Conservation (phyloP, 2,329 filamentous ascomycete species). For the Acrodontium crateriforme region DNA sequence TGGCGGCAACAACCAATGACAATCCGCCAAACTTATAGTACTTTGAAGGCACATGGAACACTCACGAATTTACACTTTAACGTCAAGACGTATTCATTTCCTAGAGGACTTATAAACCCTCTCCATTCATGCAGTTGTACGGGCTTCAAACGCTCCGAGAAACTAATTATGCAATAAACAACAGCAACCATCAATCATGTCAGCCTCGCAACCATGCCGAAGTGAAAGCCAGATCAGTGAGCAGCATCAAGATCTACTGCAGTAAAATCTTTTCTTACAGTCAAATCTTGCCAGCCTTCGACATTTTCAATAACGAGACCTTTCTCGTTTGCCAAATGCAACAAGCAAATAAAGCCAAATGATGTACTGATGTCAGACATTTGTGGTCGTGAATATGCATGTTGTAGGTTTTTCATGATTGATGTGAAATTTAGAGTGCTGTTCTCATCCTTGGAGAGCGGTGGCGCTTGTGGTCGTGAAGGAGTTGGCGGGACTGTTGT, state of each 20-base stretch:
- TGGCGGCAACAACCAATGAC: no score
- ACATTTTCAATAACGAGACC: constrained; percentile 62
- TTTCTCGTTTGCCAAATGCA: constrained; percentile 89
- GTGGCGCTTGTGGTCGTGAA: constrained; percentile 7
- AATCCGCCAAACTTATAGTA: no score
- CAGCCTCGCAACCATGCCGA: no score
- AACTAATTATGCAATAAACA: no score
- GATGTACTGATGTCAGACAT: constrained; percentile 93
- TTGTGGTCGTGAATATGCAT: constrained; percentile 69
- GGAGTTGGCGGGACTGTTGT: constrained; percentile 3
- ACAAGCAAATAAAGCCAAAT: constrained; percentile 80
- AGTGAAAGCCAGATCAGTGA: neutral
- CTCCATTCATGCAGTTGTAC: no score
- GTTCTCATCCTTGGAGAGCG: constrained; percentile 23
- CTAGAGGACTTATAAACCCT: no score
- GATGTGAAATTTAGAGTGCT: constrained; percentile 67
- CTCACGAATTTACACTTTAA: no score
- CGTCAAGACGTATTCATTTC: no score
- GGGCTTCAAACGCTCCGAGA: no score
- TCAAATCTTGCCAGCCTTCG: constrained; percentile 36
- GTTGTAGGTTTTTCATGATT: constrained; percentile 78
- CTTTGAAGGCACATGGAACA: no score
- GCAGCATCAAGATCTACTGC: constrained; percentile 11
- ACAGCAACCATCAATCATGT: no score
- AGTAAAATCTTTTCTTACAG: constrained; percentile 31